Base-by-base conservation (phyloP, 176 grass and related monocot species). In the Avena sativa region DNA sequence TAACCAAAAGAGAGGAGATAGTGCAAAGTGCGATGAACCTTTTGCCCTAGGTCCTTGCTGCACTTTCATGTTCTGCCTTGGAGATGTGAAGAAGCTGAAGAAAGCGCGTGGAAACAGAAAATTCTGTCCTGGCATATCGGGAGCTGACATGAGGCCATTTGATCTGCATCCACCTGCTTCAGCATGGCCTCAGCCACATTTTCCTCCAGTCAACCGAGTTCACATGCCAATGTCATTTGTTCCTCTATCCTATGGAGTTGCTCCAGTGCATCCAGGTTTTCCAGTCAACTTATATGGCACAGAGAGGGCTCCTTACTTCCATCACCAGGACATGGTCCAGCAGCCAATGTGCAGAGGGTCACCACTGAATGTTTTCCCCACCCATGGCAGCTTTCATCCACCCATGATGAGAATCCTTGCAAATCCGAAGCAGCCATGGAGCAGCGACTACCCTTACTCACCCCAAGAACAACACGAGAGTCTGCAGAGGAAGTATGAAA, bases 1-100 rank as follows among this genome's bases (percentile, higher is more conserved):
- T 51, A 81, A 78, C 26, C 89, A 92, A 59, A 95, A 92, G 84
- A 92, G 86, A 78, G 93, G 93, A 20, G 86, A 87, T 78, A 56
- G 86, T 26, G 2, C 16, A 23, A 78, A 30, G 14, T 91, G 91
- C 17, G 91, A 95, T 43, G 2, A 87, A n/a, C 25, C 83, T 20
- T 95, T 95, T 48, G 0, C 1, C 52, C 32, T 95, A 21, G 88
- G 88, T 26, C 13, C 47, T 44, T 89, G 83, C 74, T 84, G 76
- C 80, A 91, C 84, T 19, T 91, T 82, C 46, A 92, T 82, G 47
- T 95, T 95, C 52, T 74, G 79, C 76, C 44, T 85, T 3, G 49
- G 21, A 83, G 47, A 83, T 34, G 25, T 87, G 2, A 50, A 61
- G 17, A 90, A 82, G 71, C 20, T 16, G n/a, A 86, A 90, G 26